phyloP scores from a whole-genome alignment of 805 yeast species.

The Naumovozyma castellii region DNA sequence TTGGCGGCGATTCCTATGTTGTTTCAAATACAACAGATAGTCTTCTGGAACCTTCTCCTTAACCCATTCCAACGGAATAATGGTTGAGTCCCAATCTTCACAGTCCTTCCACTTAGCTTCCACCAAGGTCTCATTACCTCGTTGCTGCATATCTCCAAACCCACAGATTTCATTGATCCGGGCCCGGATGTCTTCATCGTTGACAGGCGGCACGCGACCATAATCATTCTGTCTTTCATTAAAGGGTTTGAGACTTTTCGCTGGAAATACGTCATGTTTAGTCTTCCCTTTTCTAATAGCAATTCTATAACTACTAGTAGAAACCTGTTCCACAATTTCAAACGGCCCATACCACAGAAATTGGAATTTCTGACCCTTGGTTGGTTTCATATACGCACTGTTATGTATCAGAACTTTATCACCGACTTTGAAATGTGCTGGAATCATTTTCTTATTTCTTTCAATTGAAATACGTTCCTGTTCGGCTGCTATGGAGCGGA shows the following conservation, averaged over 20 bases:
- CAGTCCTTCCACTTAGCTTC: constrained; percentile 1
- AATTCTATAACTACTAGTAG: neutral
- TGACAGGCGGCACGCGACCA: no score
- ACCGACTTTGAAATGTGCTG: neutral
- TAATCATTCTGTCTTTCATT: no score
- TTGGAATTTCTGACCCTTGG: constrained; percentile 2
- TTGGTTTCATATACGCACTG: neutral
- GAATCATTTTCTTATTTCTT: no score
- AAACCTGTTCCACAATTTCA: neutral
- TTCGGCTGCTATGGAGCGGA: neutral
- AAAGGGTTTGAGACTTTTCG: no score
- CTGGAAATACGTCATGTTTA: no score
- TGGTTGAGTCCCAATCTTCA: constrained; percentile 3
- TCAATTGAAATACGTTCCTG: neutral
- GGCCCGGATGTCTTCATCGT: no score
- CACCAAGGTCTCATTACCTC: neutral
- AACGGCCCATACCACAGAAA: constrained; percentile 3
- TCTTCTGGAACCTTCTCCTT: neutral
- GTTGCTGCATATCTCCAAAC: neutral
- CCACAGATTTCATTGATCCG: neutral
- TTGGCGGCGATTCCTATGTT: no score
- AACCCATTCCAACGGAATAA: neutral
- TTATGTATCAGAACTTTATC: constrained; percentile 1
- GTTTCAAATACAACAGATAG: neutral
- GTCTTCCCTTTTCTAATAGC: no score